These are phyloP conservation scores for Amanita subjunquillea DNA, from an alignment of 768 basidiomycete genomes.

Conservation along the genomic window DNA sequence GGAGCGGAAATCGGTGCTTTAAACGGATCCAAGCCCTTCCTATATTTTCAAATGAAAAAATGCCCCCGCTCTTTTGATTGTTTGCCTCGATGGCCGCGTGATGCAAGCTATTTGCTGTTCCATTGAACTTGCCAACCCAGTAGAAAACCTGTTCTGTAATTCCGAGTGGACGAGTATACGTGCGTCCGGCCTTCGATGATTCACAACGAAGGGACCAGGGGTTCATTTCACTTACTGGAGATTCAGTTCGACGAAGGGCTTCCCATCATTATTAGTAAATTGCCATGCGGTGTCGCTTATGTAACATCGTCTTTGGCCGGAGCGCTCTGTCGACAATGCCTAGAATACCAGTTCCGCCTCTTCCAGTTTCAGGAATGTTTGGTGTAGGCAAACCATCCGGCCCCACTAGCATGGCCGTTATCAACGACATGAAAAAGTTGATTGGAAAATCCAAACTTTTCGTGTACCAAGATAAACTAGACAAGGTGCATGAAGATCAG, in stretches of 20 bases:
- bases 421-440: conserved; percentile 80
- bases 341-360: conserved; percentile 37
- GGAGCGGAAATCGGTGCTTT: conserved; percentile 33
- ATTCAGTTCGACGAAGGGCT: too few relatives aligned
- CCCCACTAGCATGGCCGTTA: conserved; percentile 82
- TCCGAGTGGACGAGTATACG: conserved; percentile 22
- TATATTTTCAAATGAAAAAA: conserved; percentile 18
- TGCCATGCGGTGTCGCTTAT: background rate
- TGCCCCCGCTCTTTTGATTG: background rate
- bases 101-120: conserved; percentile 25
- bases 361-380: conserved; percentile 77
- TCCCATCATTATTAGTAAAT: too few relatives aligned
- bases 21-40: conserved; percentile 25
- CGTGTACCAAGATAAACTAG: conserved; percentile 48
- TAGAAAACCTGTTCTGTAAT: conserved; percentile 21
- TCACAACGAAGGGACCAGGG: conserved; percentile 24
- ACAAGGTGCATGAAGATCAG: conserved; percentile 33
- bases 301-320: background rate
- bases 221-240: conserved; percentile 9
- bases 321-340: conserved; percentile 46
- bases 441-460: conserved; percentile 72
- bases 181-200: conserved; percentile 2
- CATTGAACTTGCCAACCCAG: conserved; percentile 22
- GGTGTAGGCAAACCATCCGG: conserved; percentile 89
- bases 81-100: conserved; percentile 14